These are phyloP conservation scores for Camellia sinensis DNA, from an alignment of 148 eudicot species.

Conservation along the genomic window DNA sequence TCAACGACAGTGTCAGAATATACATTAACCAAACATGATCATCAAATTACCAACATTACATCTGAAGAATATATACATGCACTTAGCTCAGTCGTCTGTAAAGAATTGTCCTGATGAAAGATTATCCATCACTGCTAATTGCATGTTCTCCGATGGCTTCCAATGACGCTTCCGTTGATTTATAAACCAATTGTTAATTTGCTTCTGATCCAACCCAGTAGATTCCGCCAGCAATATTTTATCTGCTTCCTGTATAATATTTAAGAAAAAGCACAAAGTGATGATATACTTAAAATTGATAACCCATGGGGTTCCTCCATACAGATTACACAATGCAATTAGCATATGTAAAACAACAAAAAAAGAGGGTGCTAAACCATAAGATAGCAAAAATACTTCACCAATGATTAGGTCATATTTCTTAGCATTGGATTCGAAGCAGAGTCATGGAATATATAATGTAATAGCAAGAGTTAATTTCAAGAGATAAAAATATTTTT, in stretches of 20 bases:
- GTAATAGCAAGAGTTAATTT: too few relatives aligned
- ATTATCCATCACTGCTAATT: constrained; percentile 64
- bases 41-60: neutral
- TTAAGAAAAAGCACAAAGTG: neutral
- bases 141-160: constrained; percentile 91
- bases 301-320: neutral
- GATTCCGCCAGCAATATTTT: constrained; percentile 72
- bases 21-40: constrained; percentile 7
- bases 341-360: too few relatives aligned
- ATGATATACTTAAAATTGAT: neutral
- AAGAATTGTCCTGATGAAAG: constrained; percentile 53
- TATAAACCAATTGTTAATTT: constrained; percentile 96
- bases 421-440: too few relatives aligned
- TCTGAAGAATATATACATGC: neutral
- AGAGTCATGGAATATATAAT: too few relatives aligned
- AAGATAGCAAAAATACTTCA: too few relatives aligned
- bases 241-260: constrained; percentile 65
- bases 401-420: too few relatives aligned
- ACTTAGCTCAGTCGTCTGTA: constrained; percentile 38
- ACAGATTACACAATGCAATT: too few relatives aligned
- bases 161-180: constrained; percentile 95
- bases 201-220: constrained; percentile 91
- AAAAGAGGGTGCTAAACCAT: too few relatives aligned
- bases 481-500: too few relatives aligned
- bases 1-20: neutral